phyloP scores from a whole-genome alignment of 352 stramenopile genomes.

The Pythium apleroticum region DNA sequence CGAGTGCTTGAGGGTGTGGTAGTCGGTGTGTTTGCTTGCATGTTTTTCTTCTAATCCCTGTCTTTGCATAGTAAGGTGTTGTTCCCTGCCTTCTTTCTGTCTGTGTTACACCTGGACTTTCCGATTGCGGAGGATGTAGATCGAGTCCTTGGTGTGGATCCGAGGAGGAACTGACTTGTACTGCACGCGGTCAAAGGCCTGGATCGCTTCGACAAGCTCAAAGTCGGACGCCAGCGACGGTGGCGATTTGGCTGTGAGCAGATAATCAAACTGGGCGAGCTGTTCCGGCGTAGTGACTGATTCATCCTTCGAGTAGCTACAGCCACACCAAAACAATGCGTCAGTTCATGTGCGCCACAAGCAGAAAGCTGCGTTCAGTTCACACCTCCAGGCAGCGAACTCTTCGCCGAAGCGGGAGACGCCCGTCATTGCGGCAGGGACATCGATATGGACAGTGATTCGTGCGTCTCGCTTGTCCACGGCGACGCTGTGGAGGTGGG shows the following conservation, averaged over 20 bases:
- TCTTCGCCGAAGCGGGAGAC: slow-evolving; percentile 90
- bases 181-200: slow-evolving; percentile 47
- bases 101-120: slow-evolving; percentile 1
- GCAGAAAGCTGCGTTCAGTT: neutral
- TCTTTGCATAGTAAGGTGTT: neutral
- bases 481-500: slow-evolving; percentile 52
- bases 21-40: neutral
- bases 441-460: slow-evolving; percentile 89
- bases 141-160: slow-evolving; percentile 49
- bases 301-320: slow-evolving; percentile 82
- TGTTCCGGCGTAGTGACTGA: slow-evolving; percentile 43
- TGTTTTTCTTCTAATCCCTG: slow-evolving; percentile 7
- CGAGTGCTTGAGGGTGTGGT: too few relatives aligned
- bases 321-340: neutral
- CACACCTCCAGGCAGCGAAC: slow-evolving; percentile 69
- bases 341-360: neutral
- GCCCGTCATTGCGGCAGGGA: slow-evolving; percentile 93
- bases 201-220: slow-evolving; percentile 44
- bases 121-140: slow-evolving; percentile 62
- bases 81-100: slow-evolving; percentile 8
- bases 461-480: slow-evolving; percentile 30
- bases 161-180: slow-evolving; percentile 34
- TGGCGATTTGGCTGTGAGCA: slow-evolving; percentile 54
- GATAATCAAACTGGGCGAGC: slow-evolving; percentile 55
- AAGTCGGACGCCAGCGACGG: slow-evolving; percentile 40